A percentile compares a stretch with the other conserved stretches of the same genome.
Conservation (phyloP, 352 stramenopile species). For the Stramenopiles sp. region DNA sequence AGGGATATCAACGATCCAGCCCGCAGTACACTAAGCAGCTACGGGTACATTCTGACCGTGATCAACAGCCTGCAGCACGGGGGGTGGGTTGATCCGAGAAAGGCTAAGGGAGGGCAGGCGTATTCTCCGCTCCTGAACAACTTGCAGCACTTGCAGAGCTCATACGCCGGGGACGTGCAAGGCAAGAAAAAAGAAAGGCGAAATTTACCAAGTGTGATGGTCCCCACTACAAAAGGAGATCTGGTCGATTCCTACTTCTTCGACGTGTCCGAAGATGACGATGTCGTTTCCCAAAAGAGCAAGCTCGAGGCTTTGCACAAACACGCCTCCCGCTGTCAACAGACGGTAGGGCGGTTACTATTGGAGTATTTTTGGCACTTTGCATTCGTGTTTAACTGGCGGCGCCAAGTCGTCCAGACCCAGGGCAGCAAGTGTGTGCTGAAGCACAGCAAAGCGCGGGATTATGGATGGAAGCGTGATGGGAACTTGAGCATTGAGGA, state of each 20-base stretch:
- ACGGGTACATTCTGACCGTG: conserved; percentile 54
- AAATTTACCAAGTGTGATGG: not conserved
- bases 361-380: not conserved
- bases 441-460: not conserved
- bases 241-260: not conserved
- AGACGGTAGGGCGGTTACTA: not conserved
- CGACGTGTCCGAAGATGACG: not conserved
- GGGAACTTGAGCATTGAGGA: conserved; percentile 71
- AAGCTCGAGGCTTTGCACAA: not conserved
- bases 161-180: not conserved
- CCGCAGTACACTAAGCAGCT: conserved; percentile 51
- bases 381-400: not conserved
- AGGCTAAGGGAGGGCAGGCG: not conserved
- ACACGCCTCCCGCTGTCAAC: not conserved
- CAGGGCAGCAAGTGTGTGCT: not conserved
- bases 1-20: conserved; percentile 53
- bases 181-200: not conserved
- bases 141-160: not conserved
- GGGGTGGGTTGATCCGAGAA: not conserved
- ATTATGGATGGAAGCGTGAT: not conserved
- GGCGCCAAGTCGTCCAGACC: not conserved
- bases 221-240: not conserved
- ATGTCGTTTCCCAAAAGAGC: too few species aligned
- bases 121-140: not conserved
- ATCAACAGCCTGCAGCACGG: conserved; percentile 45